These are phyloP conservation scores for Saturnispora halmiae DNA, from an alignment of 805 yeast species.

Conservation along the genomic window DNA sequence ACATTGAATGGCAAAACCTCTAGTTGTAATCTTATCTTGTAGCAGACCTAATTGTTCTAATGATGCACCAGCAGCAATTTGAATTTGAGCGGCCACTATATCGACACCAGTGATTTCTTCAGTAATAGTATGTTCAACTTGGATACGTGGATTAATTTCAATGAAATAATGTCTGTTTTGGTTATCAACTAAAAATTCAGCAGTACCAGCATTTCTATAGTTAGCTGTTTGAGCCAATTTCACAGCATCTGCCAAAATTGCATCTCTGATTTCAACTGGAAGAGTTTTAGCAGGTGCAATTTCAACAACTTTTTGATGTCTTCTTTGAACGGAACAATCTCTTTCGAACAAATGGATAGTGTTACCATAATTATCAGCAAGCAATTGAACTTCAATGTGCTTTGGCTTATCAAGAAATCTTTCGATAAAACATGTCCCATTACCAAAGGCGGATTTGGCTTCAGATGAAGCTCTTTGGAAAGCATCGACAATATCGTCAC, in stretches of 20 bases:
- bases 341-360: conserved; percentile 95
- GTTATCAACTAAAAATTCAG: conserved; percentile 88
- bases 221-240: conserved; percentile 72
- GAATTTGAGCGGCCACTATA: conserved; percentile 70
- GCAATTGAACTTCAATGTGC: conserved; percentile 93
- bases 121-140: conserved; percentile 96
- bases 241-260: conserved; percentile 87
- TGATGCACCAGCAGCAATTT: conserved; percentile 61
- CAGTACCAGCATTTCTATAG: conserved; percentile 96
- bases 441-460: conserved; percentile 89
- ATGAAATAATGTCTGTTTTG: conserved; percentile 82
- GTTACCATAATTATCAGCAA: conserved; percentile 90
- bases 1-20: conserved; percentile 97
- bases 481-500: conserved; percentile 70
- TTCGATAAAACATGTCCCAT: conserved; percentile 93
- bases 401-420: conserved; percentile 91
- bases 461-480: conserved; percentile 89
- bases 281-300: conserved; percentile 97
- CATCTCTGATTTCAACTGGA: conserved; percentile 75
- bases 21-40: conserved; percentile 89
- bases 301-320: conserved; percentile 93
- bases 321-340: conserved; percentile 94
- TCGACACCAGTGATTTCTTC: conserved; percentile 93
- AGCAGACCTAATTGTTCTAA: conserved; percentile 82
- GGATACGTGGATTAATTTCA: conserved; percentile 93